Evolutionary conservation across 139 green algal species (phyloP), one percentile per base, ranked within the genome.

Genomic region (Chlorella sorokiniana): DNA sequence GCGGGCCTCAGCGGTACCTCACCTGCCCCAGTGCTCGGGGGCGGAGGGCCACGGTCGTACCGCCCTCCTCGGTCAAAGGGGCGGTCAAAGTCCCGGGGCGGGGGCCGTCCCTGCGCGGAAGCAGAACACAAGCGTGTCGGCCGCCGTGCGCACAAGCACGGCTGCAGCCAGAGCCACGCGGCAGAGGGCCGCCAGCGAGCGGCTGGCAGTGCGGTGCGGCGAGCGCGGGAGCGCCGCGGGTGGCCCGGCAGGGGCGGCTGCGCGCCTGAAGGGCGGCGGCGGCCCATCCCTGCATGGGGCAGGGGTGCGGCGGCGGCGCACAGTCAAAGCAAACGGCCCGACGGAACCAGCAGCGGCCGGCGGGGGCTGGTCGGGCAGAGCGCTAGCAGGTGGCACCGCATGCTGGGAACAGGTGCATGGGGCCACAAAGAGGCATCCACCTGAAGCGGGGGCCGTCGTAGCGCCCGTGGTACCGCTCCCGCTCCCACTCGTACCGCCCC

Each of bases 371-470:
- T n/a, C n/a, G n/a, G n/a, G n/a, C n/a, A n/a, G n/a, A n/a, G n/a
- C 56, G 68, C 56, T 51, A 33, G n/a, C 54, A 23, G 37, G 65
- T 23, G 41, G 68, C 22, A 41, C 41, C 29, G 38, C 65, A 25
- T 51, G 38, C 1, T 38, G 22, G 65, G 14, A 75, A 10, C 37
- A 45, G 61, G 61, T n/a, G 4, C 37, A 51, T 22, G 1, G 35
- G 3, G 7, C 16, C 10, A 33, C 35, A 31, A 10, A 31, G 5
- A 31, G 16, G 35, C 35, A 5, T 33, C 10, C 63, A 70, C 64
- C 64, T 71, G 64, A 48, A 71, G 14, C 40, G 70, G 27, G 45
- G 70, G n/a, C 70, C 70, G 20, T 37, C 70, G 14, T 44, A 74
- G 40, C 45, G 70, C 31, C 44, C 44, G 9, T 64, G 44, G 22